Evolutionary conservation across 352 stramenopile species (phyloP).

Genomic region (Halophytophthora polymorphica): DNA sequence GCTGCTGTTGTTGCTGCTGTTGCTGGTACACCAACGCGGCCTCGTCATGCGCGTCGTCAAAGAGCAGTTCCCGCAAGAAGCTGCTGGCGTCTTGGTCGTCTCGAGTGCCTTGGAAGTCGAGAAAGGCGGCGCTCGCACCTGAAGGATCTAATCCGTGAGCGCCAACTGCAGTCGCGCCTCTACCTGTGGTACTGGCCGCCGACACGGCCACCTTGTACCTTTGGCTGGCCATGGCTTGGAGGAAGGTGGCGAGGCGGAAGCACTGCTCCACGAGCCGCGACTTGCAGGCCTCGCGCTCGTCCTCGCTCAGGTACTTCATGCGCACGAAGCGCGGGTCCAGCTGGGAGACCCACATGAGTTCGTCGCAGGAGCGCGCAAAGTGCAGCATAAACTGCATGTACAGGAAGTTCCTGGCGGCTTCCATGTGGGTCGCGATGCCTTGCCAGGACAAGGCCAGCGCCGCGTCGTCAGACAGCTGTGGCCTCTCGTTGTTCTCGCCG

Average conservation of each 20-base stretch:
- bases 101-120: slow-evolving; percentile 35
- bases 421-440: slow-evolving; percentile 28
- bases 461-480: slow-evolving; percentile 7
- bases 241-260: slow-evolving; percentile 35
- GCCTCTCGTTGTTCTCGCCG: not conserved
- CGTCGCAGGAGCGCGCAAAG: slow-evolving; percentile 32
- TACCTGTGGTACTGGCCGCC: slow-evolving; percentile 1
- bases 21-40: slow-evolving; percentile 27
- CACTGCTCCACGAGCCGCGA: slow-evolving; percentile 35
- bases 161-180: slow-evolving; percentile 1
- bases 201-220: slow-evolving; percentile 17
- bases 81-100: slow-evolving; percentile 50
- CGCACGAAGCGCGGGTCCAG: slow-evolving; percentile 45
- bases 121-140: slow-evolving; percentile 23
- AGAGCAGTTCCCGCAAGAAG: slow-evolving; percentile 43
- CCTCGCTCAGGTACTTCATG: slow-evolving; percentile 46
- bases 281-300: slow-evolving; percentile 42
- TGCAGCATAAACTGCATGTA: slow-evolving; percentile 33
- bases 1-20: slow-evolving; percentile 24
- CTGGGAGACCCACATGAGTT: slow-evolving; percentile 50
- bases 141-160: slow-evolving; percentile 17
- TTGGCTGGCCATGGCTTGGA: slow-evolving; percentile 34
- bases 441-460: slow-evolving; percentile 19
- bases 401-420: slow-evolving; percentile 32
- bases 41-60: slow-evolving; percentile 44